These are phyloP conservation scores for Aspergillus baeticus DNA, from an alignment of 495 filamentous ascomycete genomes.

Conservation along the genomic window DNA sequence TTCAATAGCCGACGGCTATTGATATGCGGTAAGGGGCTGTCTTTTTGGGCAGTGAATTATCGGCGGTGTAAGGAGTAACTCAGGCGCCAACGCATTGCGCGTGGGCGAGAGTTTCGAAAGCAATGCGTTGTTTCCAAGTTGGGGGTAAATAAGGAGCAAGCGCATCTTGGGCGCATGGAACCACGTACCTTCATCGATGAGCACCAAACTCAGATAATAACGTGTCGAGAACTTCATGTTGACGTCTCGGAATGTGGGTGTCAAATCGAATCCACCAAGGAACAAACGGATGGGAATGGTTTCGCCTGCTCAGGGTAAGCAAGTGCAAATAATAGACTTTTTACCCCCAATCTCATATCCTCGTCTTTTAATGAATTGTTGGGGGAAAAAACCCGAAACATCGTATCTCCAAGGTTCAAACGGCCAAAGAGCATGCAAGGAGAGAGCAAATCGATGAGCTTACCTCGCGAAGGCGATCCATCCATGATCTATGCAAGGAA, in stretches of 20 bases:
- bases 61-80: not conserved
- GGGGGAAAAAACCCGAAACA: too few relatives aligned
- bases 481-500: slow-evolving; percentile 81
- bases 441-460: slow-evolving; percentile 12
- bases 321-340: not conserved
- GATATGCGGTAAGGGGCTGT: slow-evolving; percentile 12
- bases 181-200: slow-evolving; percentile 86
- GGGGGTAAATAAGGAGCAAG: slow-evolving; percentile 1
- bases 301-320: slow-evolving; percentile 61
- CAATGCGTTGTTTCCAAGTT: not conserved
- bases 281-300: slow-evolving; percentile 98
- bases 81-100: slow-evolving; percentile 17
- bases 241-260: slow-evolving; percentile 97
- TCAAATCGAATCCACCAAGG: slow-evolving; percentile 96
- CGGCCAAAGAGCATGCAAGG: not conserved
- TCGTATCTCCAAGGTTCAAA: not conserved
- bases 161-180: slow-evolving; percentile 1
- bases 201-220: slow-evolving; percentile 94
- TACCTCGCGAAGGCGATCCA: slow-evolving; percentile 89
- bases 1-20: slow-evolving; percentile 43
- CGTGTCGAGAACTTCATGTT: slow-evolving; percentile 99
- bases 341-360: not conserved
- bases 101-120: not conserved
- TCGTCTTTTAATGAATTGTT: not conserved
- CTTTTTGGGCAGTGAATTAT: slow-evolving; percentile 7